Conservation (phyloP, 2,329 filamentous ascomycete species). For the Waltergamsia citrina region DNA sequence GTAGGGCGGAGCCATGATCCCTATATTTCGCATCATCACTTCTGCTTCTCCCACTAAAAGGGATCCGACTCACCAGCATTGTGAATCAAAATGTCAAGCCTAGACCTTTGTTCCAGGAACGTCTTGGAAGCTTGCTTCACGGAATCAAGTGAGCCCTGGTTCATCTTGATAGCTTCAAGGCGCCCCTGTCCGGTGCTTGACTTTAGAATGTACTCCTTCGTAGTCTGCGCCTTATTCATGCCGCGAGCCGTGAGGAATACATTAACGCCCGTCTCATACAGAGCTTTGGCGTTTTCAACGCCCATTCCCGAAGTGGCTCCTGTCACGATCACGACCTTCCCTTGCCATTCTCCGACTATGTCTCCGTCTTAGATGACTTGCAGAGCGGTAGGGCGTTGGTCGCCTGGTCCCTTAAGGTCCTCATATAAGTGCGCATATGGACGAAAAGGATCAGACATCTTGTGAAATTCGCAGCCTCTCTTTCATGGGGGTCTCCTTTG, state of each 20-base stretch:
- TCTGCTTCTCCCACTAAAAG: no score
- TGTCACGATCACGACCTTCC: conserved; percentile 27
- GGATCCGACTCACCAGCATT: conserved; percentile 36
- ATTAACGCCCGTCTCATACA: conserved; percentile 30
- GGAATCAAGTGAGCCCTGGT: conserved; percentile 17
- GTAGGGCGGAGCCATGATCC: conserved; percentile 11
- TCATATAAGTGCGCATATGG: conserved; percentile 1
- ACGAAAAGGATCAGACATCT: neutral
- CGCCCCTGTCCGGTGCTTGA: conserved; percentile 8
- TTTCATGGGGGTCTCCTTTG: neutral
- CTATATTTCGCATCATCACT: no score
- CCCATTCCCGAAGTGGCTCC: conserved; percentile 33
- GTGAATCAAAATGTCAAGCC: conserved; percentile 23
- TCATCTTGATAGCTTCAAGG: conserved; percentile 22
- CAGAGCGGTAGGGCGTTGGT: conserved; percentile 9
- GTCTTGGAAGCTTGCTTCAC: conserved; percentile 14
- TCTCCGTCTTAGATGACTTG: conserved; percentile 9
- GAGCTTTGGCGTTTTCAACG: conserved; percentile 29
- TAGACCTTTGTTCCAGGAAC: conserved; percentile 8
- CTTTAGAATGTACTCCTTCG: conserved; percentile 9
- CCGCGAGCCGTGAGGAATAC: conserved; percentile 33
- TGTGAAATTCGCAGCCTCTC: neutral
- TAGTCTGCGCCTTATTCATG: conserved; percentile 15
- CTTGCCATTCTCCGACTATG: conserved; percentile 6
- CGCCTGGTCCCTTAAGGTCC: conserved; percentile 8